Base-by-base conservation (phyloP, 2,329 filamentous ascomycete species). In the Diplodia sapinea region DNA sequence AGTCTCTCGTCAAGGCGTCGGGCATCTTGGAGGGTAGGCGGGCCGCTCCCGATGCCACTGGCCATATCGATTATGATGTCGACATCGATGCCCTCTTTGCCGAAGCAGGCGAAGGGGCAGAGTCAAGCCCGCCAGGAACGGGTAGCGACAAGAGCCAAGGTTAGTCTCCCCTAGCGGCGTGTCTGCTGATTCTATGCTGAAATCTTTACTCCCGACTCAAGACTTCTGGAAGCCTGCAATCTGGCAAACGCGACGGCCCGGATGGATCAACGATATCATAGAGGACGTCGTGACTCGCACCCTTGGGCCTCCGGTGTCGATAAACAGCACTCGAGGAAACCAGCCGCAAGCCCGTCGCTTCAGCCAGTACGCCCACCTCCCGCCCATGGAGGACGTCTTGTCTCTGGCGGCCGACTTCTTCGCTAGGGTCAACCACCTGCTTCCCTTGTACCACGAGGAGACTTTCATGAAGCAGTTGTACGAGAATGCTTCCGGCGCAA, bases 181-280 rank as follows among this genome's bases (percentile, higher is more conserved):
- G 7, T 13, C n/a, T 7, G 40, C 7, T 23, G 40, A 4, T 15
- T 6, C 20, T 6, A n/a, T 62, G 15, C 57, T 62, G n/a, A 47
- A 15, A 3, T 49, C 3, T 31, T 31, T 31, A 5, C 4, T 31
- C 8, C 31, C 8, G 13, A 20, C 1, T 31, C 15, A 17, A 63
- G 59, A 63, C n/a, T 51, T 36, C 31, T 63, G 59, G 59, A 20
- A 20, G n/a, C 47, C 36, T 9, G 20, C 26, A 2, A 36, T 47
- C 26, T 49, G 43, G 7, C 20, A 36, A 12, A 36, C 59, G n/a
- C 51, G 15, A 33, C 59, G 59, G 7, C 43, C 59, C 11, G n/a
- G 29, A 51, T 63, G 59, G 59, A 40, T 63, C 59, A 63, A 40
- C 47, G 59, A 63, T 13, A 63, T 63, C 29, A 63, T 63, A 17